Conservation (phyloP, 148 eudicot species). For the Chenopodium berlandieri region DNA sequence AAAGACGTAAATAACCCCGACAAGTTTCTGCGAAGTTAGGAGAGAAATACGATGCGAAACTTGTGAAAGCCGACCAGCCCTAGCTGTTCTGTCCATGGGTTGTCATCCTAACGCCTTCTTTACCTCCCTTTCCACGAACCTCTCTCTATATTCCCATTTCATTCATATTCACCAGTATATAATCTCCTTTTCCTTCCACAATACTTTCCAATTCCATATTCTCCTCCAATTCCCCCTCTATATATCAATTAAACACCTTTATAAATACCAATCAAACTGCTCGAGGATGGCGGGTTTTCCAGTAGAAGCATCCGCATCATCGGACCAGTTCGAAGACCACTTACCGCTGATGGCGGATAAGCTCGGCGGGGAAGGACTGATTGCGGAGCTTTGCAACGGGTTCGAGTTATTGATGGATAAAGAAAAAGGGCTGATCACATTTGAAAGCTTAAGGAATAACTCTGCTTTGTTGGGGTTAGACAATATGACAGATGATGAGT, state of each 20-base stretch:
- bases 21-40: neutral
- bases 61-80: neutral
- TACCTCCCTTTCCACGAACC: neutral
- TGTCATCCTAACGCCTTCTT: neutral
- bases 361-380: constrained; percentile 36
- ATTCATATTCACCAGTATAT: neutral
- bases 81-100: neutral
- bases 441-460: constrained; percentile 42
- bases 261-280: too few species aligned
- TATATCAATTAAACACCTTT: too few species aligned
- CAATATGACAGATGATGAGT: constrained; percentile 31
- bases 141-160: neutral
- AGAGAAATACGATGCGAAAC: neutral
- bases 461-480: constrained; percentile 32
- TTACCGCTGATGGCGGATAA: constrained; percentile 38
- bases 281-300: too few species aligned
- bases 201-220: neutral
- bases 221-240: neutral
- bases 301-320: neutral
- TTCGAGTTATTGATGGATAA: constrained; percentile 34
- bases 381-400: constrained; percentile 42
- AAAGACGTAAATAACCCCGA: neutral
- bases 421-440: constrained; percentile 33
- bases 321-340: constrained; percentile 30
- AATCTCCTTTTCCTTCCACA: neutral